phyloP scores from a whole-genome alignment of 176 grass and related monocot genomes.

The Oryza glaberrima region DNA sequence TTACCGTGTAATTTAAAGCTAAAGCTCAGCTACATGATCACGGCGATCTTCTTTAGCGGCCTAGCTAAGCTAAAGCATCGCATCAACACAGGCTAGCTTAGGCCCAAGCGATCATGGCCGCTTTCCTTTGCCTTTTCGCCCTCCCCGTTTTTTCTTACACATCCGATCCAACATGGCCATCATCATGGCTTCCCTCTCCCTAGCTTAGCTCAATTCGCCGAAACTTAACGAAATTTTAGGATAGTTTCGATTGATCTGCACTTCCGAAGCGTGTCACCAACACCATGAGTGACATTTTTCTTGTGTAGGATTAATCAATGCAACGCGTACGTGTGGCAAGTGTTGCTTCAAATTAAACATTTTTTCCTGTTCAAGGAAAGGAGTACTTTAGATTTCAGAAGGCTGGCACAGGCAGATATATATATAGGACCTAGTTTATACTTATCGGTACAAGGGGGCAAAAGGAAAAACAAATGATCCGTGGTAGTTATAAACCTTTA shows the following conservation, averaged over 20 bases:
- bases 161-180: constrained; percentile 18
- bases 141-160: neutral
- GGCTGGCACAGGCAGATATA: neutral
- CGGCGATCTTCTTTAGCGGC: constrained; percentile 36
- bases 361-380: neutral
- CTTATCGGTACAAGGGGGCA: neutral
- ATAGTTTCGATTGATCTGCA: neutral
- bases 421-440: neutral
- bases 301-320: neutral
- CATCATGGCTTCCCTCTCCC: constrained; percentile 44
- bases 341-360: neutral
- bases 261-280: neutral
- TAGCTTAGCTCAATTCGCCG: neutral
- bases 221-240: neutral
- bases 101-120: constrained; percentile 41
- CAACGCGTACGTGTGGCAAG: neutral
- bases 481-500: neutral
- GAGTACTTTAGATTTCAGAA: neutral
- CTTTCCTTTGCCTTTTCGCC: constrained; percentile 41
- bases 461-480: neutral
- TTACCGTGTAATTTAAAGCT: constrained; percentile 2
- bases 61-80: neutral
- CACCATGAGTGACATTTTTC: neutral
- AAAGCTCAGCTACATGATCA: constrained; percentile 37
- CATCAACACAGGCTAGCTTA: constrained; percentile 8